These are phyloP conservation scores for Sapria himalayana DNA, from an alignment of 345 rosid species.

Conservation along the genomic window DNA sequence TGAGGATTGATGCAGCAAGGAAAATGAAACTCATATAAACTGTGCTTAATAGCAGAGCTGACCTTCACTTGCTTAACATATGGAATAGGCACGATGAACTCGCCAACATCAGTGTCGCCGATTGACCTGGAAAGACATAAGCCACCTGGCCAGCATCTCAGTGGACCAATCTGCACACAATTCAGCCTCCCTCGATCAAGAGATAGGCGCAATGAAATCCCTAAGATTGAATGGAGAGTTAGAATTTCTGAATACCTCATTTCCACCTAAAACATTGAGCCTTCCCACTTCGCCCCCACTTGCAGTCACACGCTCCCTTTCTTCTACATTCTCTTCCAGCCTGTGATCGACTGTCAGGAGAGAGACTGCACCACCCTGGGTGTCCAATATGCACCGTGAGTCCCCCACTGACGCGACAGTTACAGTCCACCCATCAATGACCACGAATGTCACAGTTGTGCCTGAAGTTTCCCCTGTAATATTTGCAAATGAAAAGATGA, in stretches of 20 bases:
- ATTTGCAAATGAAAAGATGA: conserved; percentile 8
- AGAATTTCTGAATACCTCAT: conserved; percentile 36
- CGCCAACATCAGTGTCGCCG: conserved; percentile 98
- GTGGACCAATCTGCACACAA: conserved; percentile 64
- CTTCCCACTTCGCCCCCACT: conserved; percentile 99
- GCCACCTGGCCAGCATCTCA: conserved; percentile 99
- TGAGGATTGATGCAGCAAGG: no score
- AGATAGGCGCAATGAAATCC: not conserved
- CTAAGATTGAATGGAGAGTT: not conserved
- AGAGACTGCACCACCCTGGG: conserved; percentile 86
- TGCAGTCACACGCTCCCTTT: conserved; percentile 97
- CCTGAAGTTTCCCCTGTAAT: conserved; percentile 94
- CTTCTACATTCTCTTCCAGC: conserved; percentile 92
- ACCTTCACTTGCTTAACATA: conserved; percentile 99
- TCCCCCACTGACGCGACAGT: conserved; percentile 99
- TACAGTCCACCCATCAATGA: conserved; percentile 94
- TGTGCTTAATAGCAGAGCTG: conserved; percentile 9
- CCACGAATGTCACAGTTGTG: conserved; percentile 90
- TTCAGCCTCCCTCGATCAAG: conserved; percentile 5
- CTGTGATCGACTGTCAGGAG: conserved; percentile 95
- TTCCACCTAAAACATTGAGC: conserved; percentile 86
- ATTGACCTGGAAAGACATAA: conserved; percentile 95
- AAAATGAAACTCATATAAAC: no score
- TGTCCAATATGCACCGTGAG: conserved; percentile 94
- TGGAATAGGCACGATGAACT: conserved; percentile 89